A percentile compares a stretch with the other conserved stretches of the same genome.
Conservation (phyloP, 2,329 filamentous ascomycete species). For the Alternaria longipes region DNA sequence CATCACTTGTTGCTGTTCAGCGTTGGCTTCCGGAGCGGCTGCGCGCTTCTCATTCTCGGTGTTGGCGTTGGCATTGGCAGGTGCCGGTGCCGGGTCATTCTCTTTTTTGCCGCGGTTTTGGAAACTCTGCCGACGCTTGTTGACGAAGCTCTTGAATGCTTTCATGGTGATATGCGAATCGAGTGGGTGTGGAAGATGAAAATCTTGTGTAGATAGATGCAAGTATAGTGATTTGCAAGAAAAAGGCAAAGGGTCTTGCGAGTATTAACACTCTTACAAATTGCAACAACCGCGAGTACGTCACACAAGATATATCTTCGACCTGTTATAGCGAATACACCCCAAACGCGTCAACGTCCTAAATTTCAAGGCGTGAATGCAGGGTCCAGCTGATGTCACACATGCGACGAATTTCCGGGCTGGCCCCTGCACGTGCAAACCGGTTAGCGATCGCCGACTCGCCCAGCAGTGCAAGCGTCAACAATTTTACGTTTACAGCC, state of each 20-base stretch:
- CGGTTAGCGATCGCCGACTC: conserved; percentile 29
- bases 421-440: conserved; percentile 17
- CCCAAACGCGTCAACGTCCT: conserved; percentile 15
- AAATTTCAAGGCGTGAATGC: conserved; percentile 27
- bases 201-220: not conserved
- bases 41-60: conserved; percentile 19
- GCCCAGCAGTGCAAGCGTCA: conserved; percentile 14
- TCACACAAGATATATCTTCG: conserved; percentile 18
- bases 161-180: conserved; percentile 25
- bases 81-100: not conserved
- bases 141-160: conserved; percentile 37
- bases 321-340: conserved; percentile 30
- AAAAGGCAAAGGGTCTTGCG: not conserved
- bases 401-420: conserved; percentile 25
- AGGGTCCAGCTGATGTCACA: conserved; percentile 47
- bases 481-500: conserved; percentile 26
- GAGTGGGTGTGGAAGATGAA: not conserved
- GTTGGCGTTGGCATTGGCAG: conserved; percentile 8
- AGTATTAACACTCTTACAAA: not conserved
- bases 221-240: not conserved
- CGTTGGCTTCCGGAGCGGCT: conserved; percentile 17
- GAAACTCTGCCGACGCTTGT: conserved; percentile 35
- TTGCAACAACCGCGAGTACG: conserved; percentile 2
- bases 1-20: conserved; percentile 38
- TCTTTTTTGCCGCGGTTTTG: conserved; percentile 21